phyloP scores from a whole-genome alignment of 371 early-diverging fungal species.

The Mortierella sp. region DNA sequence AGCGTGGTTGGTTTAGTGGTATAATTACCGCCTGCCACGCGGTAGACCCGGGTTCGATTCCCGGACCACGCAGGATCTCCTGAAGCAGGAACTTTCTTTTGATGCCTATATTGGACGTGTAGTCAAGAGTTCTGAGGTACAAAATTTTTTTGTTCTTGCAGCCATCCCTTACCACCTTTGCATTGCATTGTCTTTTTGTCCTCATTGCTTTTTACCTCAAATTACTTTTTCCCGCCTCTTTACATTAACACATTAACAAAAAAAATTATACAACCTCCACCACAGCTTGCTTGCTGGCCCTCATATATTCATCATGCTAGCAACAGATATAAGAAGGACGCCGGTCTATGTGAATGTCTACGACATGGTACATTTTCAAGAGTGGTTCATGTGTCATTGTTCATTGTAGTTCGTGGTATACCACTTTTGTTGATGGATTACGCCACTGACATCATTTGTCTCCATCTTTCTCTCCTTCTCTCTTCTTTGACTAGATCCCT shows the following conservation, averaged over 20 bases:
- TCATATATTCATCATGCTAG: conserved; percentile 23
- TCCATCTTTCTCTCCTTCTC: neutral
- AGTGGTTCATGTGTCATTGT: neutral
- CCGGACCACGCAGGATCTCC: conserved; percentile 64
- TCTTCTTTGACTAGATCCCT: conserved; percentile 59
- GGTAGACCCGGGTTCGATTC: conserved; percentile 71
- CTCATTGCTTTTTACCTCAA: no score
- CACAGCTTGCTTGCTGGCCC: no score
- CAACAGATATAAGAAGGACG: conserved; percentile 32
- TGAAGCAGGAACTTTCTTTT: no score
- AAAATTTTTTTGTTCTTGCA: no score
- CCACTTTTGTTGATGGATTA: no score
- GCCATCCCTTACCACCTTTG: no score
- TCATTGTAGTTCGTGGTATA: neutral
- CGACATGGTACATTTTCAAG: conserved; percentile 63
- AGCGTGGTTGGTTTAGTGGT: conserved; percentile 63
- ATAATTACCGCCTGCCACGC: conserved; percentile 1
- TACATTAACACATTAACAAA: no score
- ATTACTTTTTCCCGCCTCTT: no score
- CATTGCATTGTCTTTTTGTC: no score
- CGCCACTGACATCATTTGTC: neutral
- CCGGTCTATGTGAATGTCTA: conserved; percentile 70
- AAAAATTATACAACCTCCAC: no score
- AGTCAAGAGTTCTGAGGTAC: no score
- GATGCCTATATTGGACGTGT: no score